phyloP scores from a whole-genome alignment of 179 eudicot genomes.

The Patellifolia procumbens region DNA sequence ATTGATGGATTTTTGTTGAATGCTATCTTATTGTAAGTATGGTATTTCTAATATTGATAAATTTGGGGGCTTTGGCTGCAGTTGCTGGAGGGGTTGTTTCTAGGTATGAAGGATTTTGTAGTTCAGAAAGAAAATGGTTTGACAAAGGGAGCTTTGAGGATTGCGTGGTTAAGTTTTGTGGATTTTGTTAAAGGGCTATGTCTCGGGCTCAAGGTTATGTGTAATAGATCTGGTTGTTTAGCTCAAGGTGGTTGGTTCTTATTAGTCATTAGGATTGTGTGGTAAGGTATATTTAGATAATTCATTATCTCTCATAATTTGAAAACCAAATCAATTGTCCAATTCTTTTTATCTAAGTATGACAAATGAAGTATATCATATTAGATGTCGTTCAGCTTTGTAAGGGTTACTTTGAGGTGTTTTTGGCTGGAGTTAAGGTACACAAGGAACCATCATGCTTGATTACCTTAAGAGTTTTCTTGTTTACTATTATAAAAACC shows the following conservation, averaged over 20 bases:
- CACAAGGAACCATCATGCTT: too few relatives aligned
- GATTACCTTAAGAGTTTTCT: too few relatives aligned
- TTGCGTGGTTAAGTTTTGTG: background rate
- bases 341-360: too few relatives aligned
- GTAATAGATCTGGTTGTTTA: background rate
- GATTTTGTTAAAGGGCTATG: background rate
- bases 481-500: too few relatives aligned
- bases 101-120: background rate
- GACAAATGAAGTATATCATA: too few relatives aligned
- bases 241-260: background rate
- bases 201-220: background rate
- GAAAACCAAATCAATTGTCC: too few relatives aligned
- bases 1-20: background rate
- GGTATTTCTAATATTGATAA: background rate
- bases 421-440: too few relatives aligned
- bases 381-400: too few relatives aligned
- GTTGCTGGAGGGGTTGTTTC: background rate
- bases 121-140: background rate
- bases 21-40: too few relatives aligned
- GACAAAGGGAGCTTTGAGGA: background rate
- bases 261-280: background rate
- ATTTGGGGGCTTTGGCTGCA: background rate
- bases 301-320: too few relatives aligned
- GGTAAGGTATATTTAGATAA: too few relatives aligned
- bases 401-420: too few relatives aligned